These are phyloP conservation scores for Aspergillus phoenicis DNA, from an alignment of 2,329 filamentous ascomycete genomes.

Conservation along the genomic window DNA sequence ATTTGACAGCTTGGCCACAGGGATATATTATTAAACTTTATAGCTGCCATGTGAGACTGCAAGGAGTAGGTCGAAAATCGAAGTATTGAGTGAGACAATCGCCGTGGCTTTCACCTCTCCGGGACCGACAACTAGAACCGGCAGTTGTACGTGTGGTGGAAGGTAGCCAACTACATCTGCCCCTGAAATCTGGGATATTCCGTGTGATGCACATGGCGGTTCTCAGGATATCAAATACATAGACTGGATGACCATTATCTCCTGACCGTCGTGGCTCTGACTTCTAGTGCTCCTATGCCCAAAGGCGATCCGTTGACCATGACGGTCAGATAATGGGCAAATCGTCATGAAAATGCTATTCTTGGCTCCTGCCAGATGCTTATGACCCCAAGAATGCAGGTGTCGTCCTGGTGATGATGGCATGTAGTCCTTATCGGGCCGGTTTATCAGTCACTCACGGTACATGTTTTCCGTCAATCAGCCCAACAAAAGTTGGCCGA, in stretches of 20 bases:
- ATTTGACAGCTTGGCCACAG: background rate
- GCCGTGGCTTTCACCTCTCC: background rate
- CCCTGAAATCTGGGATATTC: background rate
- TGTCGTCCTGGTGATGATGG: slow-evolving; percentile 4
- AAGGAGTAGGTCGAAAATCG: background rate
- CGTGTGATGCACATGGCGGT: background rate
- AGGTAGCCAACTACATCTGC: background rate
- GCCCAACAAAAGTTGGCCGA: background rate
- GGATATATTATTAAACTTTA: background rate
- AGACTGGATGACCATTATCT: background rate
- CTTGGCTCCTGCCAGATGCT: background rate
- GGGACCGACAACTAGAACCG: background rate
- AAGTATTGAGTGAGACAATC: background rate
- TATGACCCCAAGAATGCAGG: background rate
- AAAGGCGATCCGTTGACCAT: background rate
- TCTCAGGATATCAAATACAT: background rate
- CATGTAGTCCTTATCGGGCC: slow-evolving; percentile 1
- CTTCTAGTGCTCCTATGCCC: background rate
- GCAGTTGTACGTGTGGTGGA: background rate
- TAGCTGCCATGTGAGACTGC: background rate
- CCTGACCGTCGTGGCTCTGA: background rate
- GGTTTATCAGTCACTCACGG: background rate
- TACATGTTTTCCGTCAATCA: background rate
- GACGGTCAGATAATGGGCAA: background rate
- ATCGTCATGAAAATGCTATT: background rate